Base-by-base conservation (phyloP, 352 stramenopile genomes). In the Phytophthora constricta region DNA sequence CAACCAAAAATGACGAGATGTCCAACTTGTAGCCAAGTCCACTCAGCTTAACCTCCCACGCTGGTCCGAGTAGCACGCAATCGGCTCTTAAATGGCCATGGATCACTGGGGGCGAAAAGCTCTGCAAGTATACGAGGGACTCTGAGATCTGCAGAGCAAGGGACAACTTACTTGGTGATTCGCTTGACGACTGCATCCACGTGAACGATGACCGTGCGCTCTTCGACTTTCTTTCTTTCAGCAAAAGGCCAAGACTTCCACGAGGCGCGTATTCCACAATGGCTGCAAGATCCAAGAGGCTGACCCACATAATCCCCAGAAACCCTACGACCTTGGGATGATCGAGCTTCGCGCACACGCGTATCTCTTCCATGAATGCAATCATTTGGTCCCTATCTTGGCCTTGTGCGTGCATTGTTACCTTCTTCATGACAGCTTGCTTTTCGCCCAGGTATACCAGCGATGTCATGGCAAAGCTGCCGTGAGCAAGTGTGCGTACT, bases 291-390 rank as follows among this genome's bases (percentile, higher is more conserved):
- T 92, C 82, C 4, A 70, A 75, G 31, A 76, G 68, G 43, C 74
- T 76, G 9, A 74, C 61, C 84, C 80, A 92, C 68, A 90, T 79
- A 13, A 86, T 73, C 10, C 84, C 84, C 4, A 81, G 70, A 37
- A 92, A 91, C 10, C 56, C 58, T 8, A 84, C 76, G 31, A 92
- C 79, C 14, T 82, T 80, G 9, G 79, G 65, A 48, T 92, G 80
- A 34, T 84, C 65, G 10, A 92, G 59, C 27, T 70, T 75, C 2
- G 81, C 77, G 41, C 66, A 88, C 19, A 93, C 54, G 2, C 85
- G 82, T 58, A 93, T 91, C 58, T 91, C 82, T 31, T 87, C 67
- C 81, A 87, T 87, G 57, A 90, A 90, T 16, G 69, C 73, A 16
- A 70, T 55, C 54, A 78, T 65, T 19, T 74, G 56, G 34, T 77